Evolutionary conservation across 306 rosid genomes (phyloP).

Genomic region (Cucumis sativus): Cucumber_9930_V3 NC_026657.2:29465001-29465500

Average conservation of each 20-base stretch:
- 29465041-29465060: background rate
- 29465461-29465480: conserved; percentile 7
- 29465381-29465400: background rate
- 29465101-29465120: background rate
- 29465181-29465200: conserved; percentile 10
- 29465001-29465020: background rate
- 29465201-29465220: conserved; percentile 14
- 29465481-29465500: background rate
- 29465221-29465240: conserved; percentile 14
- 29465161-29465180: conserved; percentile 17
- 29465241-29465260: conserved; percentile 11
- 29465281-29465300: conserved; percentile 5
- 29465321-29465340: conserved; percentile 3
- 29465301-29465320: conserved; percentile 6
- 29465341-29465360: conserved; percentile 11
- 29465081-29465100: background rate
- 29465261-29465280: conserved; percentile 12
- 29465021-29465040: background rate
- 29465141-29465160: background rate
- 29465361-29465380: conserved; percentile 11
- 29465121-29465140: background rate
- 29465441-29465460: background rate
- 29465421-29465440: conserved; percentile 3
- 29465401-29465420: background rate
- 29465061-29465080: background rate